Evolutionary conservation across 2,329 filamentous ascomycete genomes (phyloP).

Genomic region (Cordyceps sp.): DNA sequence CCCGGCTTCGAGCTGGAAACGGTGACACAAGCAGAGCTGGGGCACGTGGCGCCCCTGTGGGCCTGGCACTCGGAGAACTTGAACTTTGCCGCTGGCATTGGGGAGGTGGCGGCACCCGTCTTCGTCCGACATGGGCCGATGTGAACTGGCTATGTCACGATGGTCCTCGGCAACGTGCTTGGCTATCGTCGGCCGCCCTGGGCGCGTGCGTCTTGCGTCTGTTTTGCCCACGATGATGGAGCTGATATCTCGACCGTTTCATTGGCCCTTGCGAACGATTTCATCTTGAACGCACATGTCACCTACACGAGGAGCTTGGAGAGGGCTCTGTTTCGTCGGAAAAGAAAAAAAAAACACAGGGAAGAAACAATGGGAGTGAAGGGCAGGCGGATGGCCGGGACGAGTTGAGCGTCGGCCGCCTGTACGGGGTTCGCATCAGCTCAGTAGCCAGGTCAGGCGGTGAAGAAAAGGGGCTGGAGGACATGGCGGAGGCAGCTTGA

Average conservation of each 20-base stretch:
- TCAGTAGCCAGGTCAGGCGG: too few species aligned
- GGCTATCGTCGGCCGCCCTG: too few species aligned
- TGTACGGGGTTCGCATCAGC: too few species aligned
- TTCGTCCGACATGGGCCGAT: too few species aligned
- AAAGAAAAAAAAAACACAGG: neutral
- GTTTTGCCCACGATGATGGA: too few species aligned
- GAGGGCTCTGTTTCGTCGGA: too few species aligned
- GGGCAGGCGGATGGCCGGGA: neutral
- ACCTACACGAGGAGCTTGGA: neutral
- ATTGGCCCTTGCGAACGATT: neutral
- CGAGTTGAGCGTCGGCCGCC: neutral
- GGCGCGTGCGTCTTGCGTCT: too few species aligned
- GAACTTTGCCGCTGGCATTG: conserved; percentile 2
- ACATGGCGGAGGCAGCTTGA: too few species aligned
- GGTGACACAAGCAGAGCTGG: conserved; percentile 7
- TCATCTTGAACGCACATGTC: neutral
- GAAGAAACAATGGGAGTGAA: neutral
- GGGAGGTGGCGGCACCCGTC: neutral
- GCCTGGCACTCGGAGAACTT: conserved; percentile 9
- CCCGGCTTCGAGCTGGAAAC: conserved; percentile 7
- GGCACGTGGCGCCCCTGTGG: conserved; percentile 9
- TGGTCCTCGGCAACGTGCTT: neutral
- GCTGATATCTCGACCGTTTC: too few species aligned
- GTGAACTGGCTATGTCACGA: too few species aligned
- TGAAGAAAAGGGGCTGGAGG: too few species aligned